phyloP scores from a whole-genome alignment of 1,284 basidiomycete species.

The Volvariella surrecta region DNA sequence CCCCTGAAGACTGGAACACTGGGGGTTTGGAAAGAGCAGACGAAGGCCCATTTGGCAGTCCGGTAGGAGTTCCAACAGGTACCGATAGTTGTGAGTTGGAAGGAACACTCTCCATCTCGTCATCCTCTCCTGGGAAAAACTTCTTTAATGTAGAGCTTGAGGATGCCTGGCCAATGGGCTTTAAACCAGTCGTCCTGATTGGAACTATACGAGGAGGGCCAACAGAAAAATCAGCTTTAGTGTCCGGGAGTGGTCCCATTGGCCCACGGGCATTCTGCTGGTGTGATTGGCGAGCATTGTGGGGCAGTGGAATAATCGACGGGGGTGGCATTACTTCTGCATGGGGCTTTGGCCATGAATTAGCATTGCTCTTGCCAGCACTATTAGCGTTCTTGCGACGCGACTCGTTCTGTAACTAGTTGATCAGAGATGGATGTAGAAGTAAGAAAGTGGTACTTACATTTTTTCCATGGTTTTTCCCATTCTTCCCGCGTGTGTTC shows the following conservation, averaged over 20 bases:
- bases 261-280: neutral
- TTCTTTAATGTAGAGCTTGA: slow-evolving; percentile 45
- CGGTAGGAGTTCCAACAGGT: neutral
- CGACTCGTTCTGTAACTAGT: slow-evolving; percentile 7
- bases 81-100: neutral
- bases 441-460: slow-evolving; percentile 11
- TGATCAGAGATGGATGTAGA: slow-evolving; percentile 6
- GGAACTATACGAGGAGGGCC: slow-evolving; percentile 13
- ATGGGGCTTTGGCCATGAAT: neutral
- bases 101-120: slow-evolving; percentile 34
- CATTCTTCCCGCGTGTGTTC: slow-evolving; percentile 11
- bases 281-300: slow-evolving; percentile 3
- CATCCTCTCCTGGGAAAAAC: slow-evolving; percentile 70
- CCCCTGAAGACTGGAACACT: too few relatives aligned
- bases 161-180: slow-evolving; percentile 50
- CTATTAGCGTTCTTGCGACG: slow-evolving; percentile 2
- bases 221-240: slow-evolving; percentile 2
- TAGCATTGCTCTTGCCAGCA: neutral
- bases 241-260: neutral
- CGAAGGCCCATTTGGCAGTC: neutral
- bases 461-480: slow-evolving; percentile 25
- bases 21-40: too few relatives aligned
- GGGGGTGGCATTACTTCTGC: slow-evolving; percentile 7
- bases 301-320: slow-evolving; percentile 7
- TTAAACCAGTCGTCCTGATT: slow-evolving; percentile 45